Percentiles rank a stretch among this genome's conserved stretches.
These are phyloP conservation scores for Phaffia rhodozyma DNA, from an alignment of 1,284 basidiomycete genomes.

Conservation along the genomic window DNA sequence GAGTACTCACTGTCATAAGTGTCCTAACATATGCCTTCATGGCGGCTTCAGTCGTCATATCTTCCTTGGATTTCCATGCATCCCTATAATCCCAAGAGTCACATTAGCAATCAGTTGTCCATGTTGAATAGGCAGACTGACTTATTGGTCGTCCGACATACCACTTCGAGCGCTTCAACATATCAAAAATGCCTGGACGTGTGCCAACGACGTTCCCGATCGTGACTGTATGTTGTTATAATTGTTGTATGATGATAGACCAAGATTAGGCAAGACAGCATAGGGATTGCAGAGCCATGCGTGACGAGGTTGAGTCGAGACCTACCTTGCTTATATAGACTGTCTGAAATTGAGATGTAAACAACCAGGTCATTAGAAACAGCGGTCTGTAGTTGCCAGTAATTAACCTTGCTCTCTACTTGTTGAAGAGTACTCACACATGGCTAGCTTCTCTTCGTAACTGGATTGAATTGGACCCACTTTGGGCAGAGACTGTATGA, in stretches of 20 bases:
- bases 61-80: constrained; percentile 76
- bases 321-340: constrained; percentile 75
- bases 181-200: constrained; percentile 79
- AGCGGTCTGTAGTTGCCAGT: not conserved
- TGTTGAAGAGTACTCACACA: constrained; percentile 56
- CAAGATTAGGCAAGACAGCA: not conserved
- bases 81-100: constrained; percentile 46
- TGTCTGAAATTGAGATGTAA: constrained; percentile 27
- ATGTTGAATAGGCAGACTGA: not conserved
- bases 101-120: constrained; percentile 27
- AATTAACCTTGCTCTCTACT: constrained; percentile 21
- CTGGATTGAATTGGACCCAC: constrained; percentile 82
- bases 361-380: constrained; percentile 14
- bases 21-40: constrained; percentile 80
- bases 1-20: constrained; percentile 52
- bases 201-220: constrained; percentile 68
- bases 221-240: constrained; percentile 48
- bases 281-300: constrained; percentile 18
- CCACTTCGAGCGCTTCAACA: constrained; percentile 85
- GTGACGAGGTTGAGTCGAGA: constrained; percentile 8
- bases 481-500: constrained; percentile 73
- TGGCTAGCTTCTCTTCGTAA: constrained; percentile 82
- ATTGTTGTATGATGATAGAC: not conserved
- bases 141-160: constrained; percentile 29
- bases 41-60: constrained; percentile 59